Conservation (phyloP, 1,284 basidiomycete species). For the Leucoagaricus sp. region DNA sequence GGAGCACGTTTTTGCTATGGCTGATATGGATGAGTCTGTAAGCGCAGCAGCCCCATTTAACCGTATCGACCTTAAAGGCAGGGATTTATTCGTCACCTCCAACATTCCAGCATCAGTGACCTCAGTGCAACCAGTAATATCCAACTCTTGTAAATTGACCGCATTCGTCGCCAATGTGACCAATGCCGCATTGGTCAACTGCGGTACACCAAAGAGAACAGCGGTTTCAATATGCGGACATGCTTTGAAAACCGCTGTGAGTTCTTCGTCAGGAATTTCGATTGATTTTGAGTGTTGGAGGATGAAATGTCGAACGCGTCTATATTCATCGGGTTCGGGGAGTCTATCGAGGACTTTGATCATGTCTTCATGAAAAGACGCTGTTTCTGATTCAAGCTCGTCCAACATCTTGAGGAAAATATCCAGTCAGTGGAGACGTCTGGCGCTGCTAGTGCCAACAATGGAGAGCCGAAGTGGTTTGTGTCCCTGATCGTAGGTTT, state of each 20-base stretch:
- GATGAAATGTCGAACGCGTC: slow-evolving; percentile 55
- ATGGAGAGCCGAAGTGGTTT: too few relatives aligned
- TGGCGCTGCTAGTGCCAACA: too few relatives aligned
- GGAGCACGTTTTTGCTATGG: slow-evolving; percentile 75
- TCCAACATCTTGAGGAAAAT: slow-evolving; percentile 22
- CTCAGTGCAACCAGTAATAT: slow-evolving; percentile 74
- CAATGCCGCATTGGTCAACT: slow-evolving; percentile 71
- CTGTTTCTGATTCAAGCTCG: slow-evolving; percentile 27
- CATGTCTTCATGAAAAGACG: slow-evolving; percentile 52
- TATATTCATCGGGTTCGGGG: slow-evolving; percentile 54
- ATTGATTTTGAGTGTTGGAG: slow-evolving; percentile 39
- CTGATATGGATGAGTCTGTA: slow-evolving; percentile 75
- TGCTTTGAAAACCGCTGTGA: slow-evolving; percentile 60
- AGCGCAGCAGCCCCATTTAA: slow-evolving; percentile 68
- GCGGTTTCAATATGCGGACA: slow-evolving; percentile 77
- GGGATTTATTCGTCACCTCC: slow-evolving; percentile 68
- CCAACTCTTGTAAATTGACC: slow-evolving; percentile 72
- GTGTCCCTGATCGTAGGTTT: too few relatives aligned
- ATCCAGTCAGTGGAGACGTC: background rate
- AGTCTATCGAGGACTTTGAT: slow-evolving; percentile 53
- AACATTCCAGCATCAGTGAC: slow-evolving; percentile 78
- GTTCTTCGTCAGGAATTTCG: slow-evolving; percentile 61
- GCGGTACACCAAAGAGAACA: slow-evolving; percentile 67
- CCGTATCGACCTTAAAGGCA: slow-evolving; percentile 73
- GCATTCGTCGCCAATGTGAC: slow-evolving; percentile 64